These are phyloP conservation scores for Trypanosoma congolense DNA, from an alignment of 208 protist genomes.

Conservation along the genomic window DNA sequence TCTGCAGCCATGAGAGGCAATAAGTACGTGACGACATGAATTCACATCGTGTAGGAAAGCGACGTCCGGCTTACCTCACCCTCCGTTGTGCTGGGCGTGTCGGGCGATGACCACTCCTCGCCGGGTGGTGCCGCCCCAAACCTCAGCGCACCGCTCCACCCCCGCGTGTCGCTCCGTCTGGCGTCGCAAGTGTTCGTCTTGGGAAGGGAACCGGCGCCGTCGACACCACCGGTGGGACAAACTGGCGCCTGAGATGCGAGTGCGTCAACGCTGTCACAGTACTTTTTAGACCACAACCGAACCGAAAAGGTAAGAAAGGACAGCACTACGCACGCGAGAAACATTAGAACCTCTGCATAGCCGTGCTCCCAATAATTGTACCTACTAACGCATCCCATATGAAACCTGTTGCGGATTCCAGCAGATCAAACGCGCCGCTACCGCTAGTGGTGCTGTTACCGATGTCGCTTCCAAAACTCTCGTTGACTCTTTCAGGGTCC, in stretches of 20 bases:
- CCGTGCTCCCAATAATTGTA: not conserved
- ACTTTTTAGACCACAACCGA: constrained; percentile 15
- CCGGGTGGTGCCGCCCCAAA: too few species aligned
- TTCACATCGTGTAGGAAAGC: constrained; percentile 9
- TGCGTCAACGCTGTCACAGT: constrained; percentile 11
- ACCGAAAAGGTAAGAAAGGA: constrained; percentile 13
- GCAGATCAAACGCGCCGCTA: not conserved
- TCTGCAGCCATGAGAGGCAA: too few species aligned
- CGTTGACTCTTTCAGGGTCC: too few species aligned
- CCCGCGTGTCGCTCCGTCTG: too few species aligned
- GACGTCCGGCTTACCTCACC: not conserved
- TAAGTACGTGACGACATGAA: not conserved
- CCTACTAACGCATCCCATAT: not conserved
- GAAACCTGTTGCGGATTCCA: too few species aligned
- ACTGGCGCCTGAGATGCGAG: not conserved
- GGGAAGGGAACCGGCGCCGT: too few species aligned
- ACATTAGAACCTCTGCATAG: constrained; percentile 7
- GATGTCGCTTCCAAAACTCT: not conserved
- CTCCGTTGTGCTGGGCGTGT: too few species aligned
- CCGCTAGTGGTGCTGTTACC: not conserved
- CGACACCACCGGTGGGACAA: too few species aligned
- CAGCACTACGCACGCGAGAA: constrained; percentile 16
- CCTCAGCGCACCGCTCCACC: too few species aligned
- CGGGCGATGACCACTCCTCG: too few species aligned
- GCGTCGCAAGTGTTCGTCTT: too few species aligned